These are phyloP conservation scores for Citrus trifoliata DNA, from an alignment of 345 rosid genomes.

Conservation along the genomic window DNA sequence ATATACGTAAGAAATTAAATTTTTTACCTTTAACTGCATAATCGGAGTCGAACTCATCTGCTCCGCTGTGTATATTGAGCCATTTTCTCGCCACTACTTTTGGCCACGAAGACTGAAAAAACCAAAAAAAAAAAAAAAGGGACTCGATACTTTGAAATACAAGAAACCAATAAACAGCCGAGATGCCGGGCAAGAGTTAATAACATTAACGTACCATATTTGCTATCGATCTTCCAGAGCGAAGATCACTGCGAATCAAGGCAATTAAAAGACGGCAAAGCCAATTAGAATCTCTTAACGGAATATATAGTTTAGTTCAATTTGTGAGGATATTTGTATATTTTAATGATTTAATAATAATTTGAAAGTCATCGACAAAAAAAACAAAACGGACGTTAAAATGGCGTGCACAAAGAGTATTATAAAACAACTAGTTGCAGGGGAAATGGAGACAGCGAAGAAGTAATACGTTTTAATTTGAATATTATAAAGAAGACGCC, in stretches of 20 bases:
- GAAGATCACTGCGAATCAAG: conserved; percentile 13
- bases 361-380: background rate
- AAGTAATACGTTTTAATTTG: background rate
- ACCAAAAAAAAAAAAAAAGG: background rate
- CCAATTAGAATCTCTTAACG: background rate
- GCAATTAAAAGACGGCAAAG: background rate
- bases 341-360: background rate
- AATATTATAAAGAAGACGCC: conserved; percentile 6
- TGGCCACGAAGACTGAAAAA: conserved; percentile 70
- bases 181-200: background rate
- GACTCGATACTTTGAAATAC: background rate
- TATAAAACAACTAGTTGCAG: conserved; percentile 30
- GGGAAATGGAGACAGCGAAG: conserved; percentile 33
- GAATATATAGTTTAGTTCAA: background rate
- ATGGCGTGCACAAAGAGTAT: conserved; percentile 9
- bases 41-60: conserved; percentile 74
- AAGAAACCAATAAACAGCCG: background rate
- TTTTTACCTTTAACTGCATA: conserved; percentile 46
- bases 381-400: conserved; percentile 8
- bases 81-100: conserved; percentile 69
- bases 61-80: conserved; percentile 69
- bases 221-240: conserved; percentile 36
- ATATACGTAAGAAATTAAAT: background rate
- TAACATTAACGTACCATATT: conserved; percentile 24
- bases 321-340: background rate